phyloP scores from a whole-genome alignment of 2,329 filamentous ascomycete species.

The Sporothrix protearum region DNA sequence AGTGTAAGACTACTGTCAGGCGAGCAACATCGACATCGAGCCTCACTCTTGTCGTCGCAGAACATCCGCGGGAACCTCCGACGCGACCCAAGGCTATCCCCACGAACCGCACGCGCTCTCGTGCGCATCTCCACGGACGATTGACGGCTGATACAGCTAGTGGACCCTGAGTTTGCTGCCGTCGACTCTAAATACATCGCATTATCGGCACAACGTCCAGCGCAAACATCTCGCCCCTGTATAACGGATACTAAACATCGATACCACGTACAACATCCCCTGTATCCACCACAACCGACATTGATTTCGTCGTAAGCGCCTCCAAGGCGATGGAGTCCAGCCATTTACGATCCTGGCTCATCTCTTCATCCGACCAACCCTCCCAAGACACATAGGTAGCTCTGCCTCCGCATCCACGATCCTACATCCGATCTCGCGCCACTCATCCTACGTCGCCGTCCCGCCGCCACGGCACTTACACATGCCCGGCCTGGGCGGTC shows the following conservation, averaged over 20 bases:
- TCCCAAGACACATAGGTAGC: background rate
- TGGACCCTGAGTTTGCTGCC: background rate
- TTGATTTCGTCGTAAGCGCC: slow-evolving; percentile 25
- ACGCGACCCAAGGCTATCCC: background rate
- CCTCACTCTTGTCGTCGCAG: background rate
- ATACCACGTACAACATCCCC: background rate
- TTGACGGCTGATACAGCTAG: background rate
- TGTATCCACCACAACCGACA: background rate
- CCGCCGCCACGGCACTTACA: background rate
- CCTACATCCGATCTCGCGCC: background rate
- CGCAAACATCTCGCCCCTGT: background rate
- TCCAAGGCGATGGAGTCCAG: slow-evolving; percentile 41
- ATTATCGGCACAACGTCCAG: background rate
- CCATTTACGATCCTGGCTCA: slow-evolving; percentile 21
- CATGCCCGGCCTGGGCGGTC: slow-evolving; percentile 17
- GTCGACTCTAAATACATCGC: background rate
- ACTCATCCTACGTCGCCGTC: background rate
- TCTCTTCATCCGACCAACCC: background rate
- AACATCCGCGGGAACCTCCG: background rate
- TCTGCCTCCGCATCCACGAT: background rate
- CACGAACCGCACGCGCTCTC: background rate
- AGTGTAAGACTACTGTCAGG: background rate
- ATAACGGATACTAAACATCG: background rate
- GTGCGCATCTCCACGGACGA: background rate
- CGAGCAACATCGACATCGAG: slow-evolving; percentile 12